Percentiles rank a stretch among this genome's conserved stretches.
These are phyloP conservation scores for Mycothermus thermophilus DNA, from an alignment of 495 filamentous ascomycete genomes.

Conservation along the genomic window DNA sequence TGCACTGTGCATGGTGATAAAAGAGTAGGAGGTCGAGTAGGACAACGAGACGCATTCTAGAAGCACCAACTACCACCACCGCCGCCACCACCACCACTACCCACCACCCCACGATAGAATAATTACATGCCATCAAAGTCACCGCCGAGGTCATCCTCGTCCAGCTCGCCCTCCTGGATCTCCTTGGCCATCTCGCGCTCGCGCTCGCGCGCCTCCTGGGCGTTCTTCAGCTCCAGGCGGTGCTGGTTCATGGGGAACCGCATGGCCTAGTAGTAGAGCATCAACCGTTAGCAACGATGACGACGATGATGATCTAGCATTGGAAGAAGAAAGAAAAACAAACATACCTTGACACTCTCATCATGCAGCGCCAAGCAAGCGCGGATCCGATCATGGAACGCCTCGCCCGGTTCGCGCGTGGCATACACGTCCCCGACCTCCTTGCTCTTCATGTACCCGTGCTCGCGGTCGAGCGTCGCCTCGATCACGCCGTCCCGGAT, in stretches of 20 bases:
- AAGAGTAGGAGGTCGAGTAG: no score
- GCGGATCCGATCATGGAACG: slow-evolving; percentile 88
- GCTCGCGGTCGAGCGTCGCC: slow-evolving; percentile 83
- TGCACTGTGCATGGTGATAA: no score
- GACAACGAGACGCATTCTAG: no score
- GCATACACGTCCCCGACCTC: slow-evolving; percentile 90
- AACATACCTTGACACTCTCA: slow-evolving; percentile 85
- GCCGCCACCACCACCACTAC: no score
- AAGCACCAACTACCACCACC: no score
- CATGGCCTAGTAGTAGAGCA: slow-evolving; percentile 55
- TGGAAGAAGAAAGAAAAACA: slow-evolving; percentile 1
- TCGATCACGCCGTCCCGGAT: slow-evolving; percentile 97
- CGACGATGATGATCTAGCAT: slow-evolving; percentile 2
- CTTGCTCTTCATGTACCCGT: slow-evolving; percentile 97
- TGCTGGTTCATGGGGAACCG: slow-evolving; percentile 99
- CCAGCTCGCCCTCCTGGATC: slow-evolving; percentile 94
- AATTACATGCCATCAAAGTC: slow-evolving; percentile 93
- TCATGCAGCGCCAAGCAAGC: slow-evolving; percentile 87
- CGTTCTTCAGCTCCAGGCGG: slow-evolving; percentile 92
- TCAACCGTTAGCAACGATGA: slow-evolving; percentile 1
- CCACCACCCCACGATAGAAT: no score
- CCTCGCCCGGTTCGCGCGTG: slow-evolving; percentile 87
- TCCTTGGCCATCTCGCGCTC: slow-evolving; percentile 97
- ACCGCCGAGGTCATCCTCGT: slow-evolving; percentile 91
- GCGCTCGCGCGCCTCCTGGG: slow-evolving; percentile 88